Evolutionary conservation across 768 basidiomycete genomes (phyloP).

Genomic region (Lactifluus rugatus): DNA sequence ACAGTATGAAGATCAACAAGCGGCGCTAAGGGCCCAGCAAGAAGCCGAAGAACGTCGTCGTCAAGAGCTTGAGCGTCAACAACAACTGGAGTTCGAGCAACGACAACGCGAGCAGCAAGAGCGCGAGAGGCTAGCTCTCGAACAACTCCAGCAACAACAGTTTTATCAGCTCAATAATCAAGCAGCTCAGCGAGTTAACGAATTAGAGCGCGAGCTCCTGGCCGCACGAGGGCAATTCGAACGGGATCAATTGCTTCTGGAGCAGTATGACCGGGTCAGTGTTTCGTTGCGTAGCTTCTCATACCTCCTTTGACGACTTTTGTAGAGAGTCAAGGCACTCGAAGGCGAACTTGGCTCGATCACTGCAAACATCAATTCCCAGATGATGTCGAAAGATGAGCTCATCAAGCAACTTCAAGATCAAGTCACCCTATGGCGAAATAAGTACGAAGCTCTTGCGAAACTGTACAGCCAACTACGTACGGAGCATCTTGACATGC

Average conservation of each 20-base stretch:
- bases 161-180: slow-evolving; percentile 75
- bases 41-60: slow-evolving; percentile 79
- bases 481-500: slow-evolving; percentile 94
- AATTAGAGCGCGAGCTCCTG: slow-evolving; percentile 83
- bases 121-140: slow-evolving; percentile 79
- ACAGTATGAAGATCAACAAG: slow-evolving; percentile 92
- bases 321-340: slow-evolving; percentile 87
- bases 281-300: background rate
- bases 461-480: slow-evolving; percentile 98
- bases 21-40: slow-evolving; percentile 69
- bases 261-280: slow-evolving; percentile 91
- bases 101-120: slow-evolving; percentile 83
- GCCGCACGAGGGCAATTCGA: slow-evolving; percentile 96
- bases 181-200: slow-evolving; percentile 61
- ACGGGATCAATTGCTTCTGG: slow-evolving; percentile 92
- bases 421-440: slow-evolving; percentile 93
- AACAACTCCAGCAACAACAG: slow-evolving; percentile 76
- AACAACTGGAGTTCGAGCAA: slow-evolving; percentile 83
- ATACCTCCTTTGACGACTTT: background rate
- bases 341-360: slow-evolving; percentile 80
- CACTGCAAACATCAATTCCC: slow-evolving; percentile 67
- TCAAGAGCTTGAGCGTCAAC: slow-evolving; percentile 63
- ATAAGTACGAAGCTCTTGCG: slow-evolving; percentile 97
- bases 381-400: slow-evolving; percentile 88
- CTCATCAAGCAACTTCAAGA: slow-evolving; percentile 93